phyloP scores from a whole-genome alignment of 805 yeast genomes.

The Kregervanrija fluxuum region DNA sequence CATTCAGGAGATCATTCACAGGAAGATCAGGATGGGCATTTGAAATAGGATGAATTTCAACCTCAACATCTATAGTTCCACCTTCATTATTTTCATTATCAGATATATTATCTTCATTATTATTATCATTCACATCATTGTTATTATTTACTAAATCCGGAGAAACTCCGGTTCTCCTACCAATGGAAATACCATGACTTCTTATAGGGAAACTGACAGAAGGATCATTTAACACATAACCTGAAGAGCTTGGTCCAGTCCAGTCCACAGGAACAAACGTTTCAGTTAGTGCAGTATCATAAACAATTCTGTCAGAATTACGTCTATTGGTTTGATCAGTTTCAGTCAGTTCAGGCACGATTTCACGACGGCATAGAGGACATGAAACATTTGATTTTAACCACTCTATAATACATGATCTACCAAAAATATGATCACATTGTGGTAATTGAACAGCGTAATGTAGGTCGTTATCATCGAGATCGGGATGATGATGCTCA shows the following conservation, averaged over 20 bases:
- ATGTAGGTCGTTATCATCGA: constrained; percentile 34
- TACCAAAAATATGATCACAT: constrained; percentile 80
- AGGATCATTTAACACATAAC: constrained; percentile 19
- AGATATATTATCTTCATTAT: too few relatives aligned
- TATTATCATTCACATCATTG: too few relatives aligned
- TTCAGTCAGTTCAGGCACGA: constrained; percentile 24
- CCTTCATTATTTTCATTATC: too few relatives aligned
- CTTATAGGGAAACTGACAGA: constrained; percentile 21
- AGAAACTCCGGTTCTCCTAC: constrained; percentile 18
- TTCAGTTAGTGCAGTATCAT: constrained; percentile 26
- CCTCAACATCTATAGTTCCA: too few relatives aligned
- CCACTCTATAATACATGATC: constrained; percentile 76
- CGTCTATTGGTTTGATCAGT: not conserved
- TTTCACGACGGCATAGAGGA: constrained; percentile 70
- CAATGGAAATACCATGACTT: constrained; percentile 22
- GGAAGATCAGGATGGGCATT: too few relatives aligned
- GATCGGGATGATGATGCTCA: not conserved
- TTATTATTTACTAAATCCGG: too few relatives aligned
- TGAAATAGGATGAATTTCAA: too few relatives aligned
- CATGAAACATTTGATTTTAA: constrained; percentile 61
- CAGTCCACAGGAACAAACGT: constrained; percentile 25
- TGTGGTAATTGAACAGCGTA: constrained; percentile 59
- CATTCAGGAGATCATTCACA: too few relatives aligned
- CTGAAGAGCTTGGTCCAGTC: constrained; percentile 18
- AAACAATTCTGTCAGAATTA: constrained; percentile 10